Conservation (phyloP, 148 eudicot genomes). For the Nyssa sinensis region DNA sequence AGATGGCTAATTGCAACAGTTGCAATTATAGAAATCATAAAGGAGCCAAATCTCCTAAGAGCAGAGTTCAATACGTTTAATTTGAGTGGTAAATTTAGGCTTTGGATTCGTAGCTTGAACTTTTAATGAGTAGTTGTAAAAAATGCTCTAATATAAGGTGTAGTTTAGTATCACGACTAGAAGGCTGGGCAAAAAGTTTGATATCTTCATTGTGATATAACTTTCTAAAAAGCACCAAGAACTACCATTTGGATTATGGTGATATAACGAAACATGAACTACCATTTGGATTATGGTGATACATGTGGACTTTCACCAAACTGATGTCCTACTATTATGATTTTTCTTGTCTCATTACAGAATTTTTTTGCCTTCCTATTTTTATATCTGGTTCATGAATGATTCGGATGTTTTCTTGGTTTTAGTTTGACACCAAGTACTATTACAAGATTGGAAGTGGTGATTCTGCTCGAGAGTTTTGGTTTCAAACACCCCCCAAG, state of each 20-base stretch:
- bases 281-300: background rate
- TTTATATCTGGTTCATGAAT: background rate
- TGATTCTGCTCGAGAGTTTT: conserved; percentile 66
- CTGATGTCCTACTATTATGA: background rate
- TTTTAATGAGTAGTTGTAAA: background rate
- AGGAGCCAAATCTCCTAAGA: background rate
- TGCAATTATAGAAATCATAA: background rate
- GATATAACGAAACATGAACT: background rate
- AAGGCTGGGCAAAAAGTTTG: background rate
- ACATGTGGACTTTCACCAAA: background rate
- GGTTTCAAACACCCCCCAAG: conserved; percentile 91
- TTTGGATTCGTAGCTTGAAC: background rate
- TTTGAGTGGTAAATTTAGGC: background rate
- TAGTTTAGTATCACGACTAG: background rate
- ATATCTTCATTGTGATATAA: background rate
- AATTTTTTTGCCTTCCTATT: background rate
- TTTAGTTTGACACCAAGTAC: conserved; percentile 79
- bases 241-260: background rate
- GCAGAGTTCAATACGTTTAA: background rate
- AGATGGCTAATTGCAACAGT: background rate
- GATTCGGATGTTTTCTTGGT: background rate
- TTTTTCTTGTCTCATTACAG: background rate
- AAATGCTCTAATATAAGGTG: too few species aligned
- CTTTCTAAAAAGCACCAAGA: background rate
- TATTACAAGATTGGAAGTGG: conserved; percentile 74